A percentile compares a stretch with the other conserved stretches of the same genome.
Evolutionary conservation across 805 yeast species (phyloP).

Genomic region (Cyberlindnera saturnus): DNA sequence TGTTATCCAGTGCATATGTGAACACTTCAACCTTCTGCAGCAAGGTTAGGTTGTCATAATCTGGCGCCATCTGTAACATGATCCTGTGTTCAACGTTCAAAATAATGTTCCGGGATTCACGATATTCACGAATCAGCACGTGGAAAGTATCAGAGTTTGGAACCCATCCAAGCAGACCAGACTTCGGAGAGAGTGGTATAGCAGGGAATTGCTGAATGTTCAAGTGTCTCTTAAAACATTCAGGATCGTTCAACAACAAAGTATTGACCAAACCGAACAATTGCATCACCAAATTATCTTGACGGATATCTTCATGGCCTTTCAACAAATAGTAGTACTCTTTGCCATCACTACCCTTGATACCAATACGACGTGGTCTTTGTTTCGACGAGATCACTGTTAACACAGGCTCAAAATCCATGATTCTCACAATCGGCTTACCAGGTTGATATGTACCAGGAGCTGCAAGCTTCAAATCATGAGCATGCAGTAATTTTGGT

Average conservation of each 20-base stretch:
- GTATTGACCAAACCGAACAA: constrained; percentile 93
- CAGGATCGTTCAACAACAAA: constrained; percentile 80
- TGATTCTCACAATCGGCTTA: constrained; percentile 66
- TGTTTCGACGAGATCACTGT: constrained; percentile 92
- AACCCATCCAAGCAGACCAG: constrained; percentile 97
- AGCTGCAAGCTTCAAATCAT: constrained; percentile 77
- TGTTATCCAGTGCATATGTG: constrained; percentile 90
- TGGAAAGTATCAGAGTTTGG: constrained; percentile 97
- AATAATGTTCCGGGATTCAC: constrained; percentile 85
- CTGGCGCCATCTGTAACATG: constrained; percentile 96
- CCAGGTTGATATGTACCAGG: constrained; percentile 93
- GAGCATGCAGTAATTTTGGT: constrained; percentile 76
- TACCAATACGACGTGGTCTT: constrained; percentile 79
- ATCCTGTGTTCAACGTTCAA: constrained; percentile 91
- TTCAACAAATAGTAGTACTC: constrained; percentile 77
- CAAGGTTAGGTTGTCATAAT: constrained; percentile 82
- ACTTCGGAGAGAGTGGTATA: constrained; percentile 91
- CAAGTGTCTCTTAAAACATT: constrained; percentile 92
- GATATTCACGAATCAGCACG: constrained; percentile 81
- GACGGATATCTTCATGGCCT: constrained; percentile 98
- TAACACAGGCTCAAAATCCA: constrained; percentile 73
- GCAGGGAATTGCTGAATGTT: constrained; percentile 91
- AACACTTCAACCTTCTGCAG: constrained; percentile 94
- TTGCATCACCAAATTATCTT: constrained; percentile 97
- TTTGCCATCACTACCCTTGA: constrained; percentile 88